These are phyloP conservation scores for Cordyceps tenuipes DNA, from an alignment of 2,329 filamentous ascomycete genomes.

Conservation along the genomic window DNA sequence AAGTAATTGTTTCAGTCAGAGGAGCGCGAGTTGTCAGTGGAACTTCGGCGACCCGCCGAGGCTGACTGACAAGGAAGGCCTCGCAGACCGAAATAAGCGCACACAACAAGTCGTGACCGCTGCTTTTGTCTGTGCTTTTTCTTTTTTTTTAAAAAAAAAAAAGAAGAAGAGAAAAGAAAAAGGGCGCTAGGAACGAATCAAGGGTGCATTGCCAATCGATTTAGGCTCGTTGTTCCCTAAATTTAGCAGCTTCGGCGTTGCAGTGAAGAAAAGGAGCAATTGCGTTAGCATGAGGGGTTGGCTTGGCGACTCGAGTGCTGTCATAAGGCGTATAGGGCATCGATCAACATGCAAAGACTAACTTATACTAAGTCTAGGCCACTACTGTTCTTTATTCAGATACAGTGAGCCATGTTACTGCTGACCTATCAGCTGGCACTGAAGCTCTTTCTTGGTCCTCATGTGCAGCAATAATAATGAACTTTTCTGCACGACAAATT, in stretches of 20 bases:
- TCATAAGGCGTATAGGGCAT: background rate
- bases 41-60: slow-evolving; percentile 9
- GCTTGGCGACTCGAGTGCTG: background rate
- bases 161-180: too few species aligned
- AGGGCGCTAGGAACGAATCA: too few species aligned
- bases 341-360: background rate
- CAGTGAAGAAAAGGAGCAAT: background rate
- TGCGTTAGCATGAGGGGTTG: too few species aligned
- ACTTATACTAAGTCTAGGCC: background rate
- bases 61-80: background rate
- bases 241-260: background rate
- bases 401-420: background rate
- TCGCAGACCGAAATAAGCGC: background rate
- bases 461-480: background rate
- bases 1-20: background rate
- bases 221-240: background rate
- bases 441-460: background rate
- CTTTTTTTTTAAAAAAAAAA: too few species aligned
- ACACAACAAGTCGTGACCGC: background rate
- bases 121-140: background rate
- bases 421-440: background rate
- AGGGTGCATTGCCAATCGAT: too few species aligned
- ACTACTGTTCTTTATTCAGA: background rate
- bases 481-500: too few species aligned
- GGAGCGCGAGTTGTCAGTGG: background rate